Base-by-base conservation (phyloP, 2,329 filamentous ascomycete species). In the Paramyrothecium sp. region DNA sequence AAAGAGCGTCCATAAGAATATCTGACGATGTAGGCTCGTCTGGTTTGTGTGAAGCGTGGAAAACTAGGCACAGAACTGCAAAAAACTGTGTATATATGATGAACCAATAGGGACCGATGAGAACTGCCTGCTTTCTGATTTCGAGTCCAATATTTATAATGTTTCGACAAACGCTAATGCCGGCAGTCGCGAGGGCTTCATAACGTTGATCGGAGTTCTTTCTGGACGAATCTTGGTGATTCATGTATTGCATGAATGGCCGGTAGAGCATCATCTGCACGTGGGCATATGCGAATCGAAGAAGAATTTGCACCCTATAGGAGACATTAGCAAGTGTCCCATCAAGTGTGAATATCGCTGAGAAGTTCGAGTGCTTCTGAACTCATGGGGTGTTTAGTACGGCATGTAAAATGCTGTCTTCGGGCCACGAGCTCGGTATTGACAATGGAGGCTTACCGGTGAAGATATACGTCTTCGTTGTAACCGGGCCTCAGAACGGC, bases 241-340 rank as follows among this genome's bases (percentile, higher is more conserved):
- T 20, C 23, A 41, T 21, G 13, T 34, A 53, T 19, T 53, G 51
- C 51, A 53, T 53, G 33, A 53, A 53, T 19, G 51, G 51, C 5
- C 51, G 26, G 20, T 53, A 53, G 16, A 53, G 51, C 51, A 53
- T 53, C 51, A 53, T 53, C 33, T 53, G 51, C 13, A 53, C 51
- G 38, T 53, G 51, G 19, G 51, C 51, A 22, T 53, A 53, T 16
- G 51, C 51, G 51, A 53, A 53, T 7, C 51, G 51, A 11, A 53
- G 51, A 12, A 53, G 33, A 17, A 53, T 53, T 22, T 53, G 51
- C 2, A 41, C 30, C 13, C 51, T 53, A 21, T 22, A 21, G 38
- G 38, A 44, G 13, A 19, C 38, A 44, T 44, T 44, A 44, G 38
- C 13, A 44, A 44, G 13, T 44, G 38, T 44, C 7, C 10, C 26